These are phyloP conservation scores for Hypoxylon crocopeplum DNA, from an alignment of 495 filamentous ascomycete species.

Conservation along the genomic window DNA sequence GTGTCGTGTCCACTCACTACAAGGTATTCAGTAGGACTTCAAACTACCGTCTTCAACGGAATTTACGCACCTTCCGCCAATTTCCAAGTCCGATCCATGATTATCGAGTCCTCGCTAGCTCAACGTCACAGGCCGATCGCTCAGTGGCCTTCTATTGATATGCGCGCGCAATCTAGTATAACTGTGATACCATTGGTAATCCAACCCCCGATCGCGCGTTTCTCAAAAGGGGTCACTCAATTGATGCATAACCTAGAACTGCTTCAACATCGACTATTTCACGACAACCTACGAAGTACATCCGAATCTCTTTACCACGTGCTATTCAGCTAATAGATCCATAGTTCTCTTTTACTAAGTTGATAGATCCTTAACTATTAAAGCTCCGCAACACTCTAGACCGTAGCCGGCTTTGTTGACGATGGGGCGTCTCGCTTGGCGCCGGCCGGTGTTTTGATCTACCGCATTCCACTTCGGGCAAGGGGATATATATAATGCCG, in stretches of 20 bases:
- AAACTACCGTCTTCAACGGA: slow-evolving; percentile 2
- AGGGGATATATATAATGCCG: slow-evolving; percentile 27
- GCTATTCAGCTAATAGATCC: not conserved
- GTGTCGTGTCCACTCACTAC: slow-evolving; percentile 68
- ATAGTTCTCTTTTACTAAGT: not conserved
- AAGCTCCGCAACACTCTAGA: no score
- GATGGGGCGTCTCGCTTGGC: slow-evolving; percentile 15
- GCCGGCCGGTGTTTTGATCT: slow-evolving; percentile 1
- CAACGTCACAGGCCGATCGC: not conserved
- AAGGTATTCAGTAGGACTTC: not conserved
- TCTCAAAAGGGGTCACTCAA: slow-evolving; percentile 6
- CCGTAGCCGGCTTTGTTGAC: not conserved
- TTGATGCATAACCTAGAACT: slow-evolving; percentile 11
- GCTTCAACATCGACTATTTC: not conserved
- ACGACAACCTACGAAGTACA: not conserved
- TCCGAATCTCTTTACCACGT: not conserved
- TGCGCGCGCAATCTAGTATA: not conserved
- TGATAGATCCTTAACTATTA: not conserved
- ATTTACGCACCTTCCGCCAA: slow-evolving; percentile 19
- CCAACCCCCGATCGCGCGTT: not conserved
- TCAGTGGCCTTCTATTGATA: not conserved
- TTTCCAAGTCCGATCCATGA: slow-evolving; percentile 18
- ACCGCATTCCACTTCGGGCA: slow-evolving; percentile 15
- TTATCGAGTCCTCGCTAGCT: no score
- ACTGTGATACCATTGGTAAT: not conserved